Evolutionary conservation across 495 filamentous ascomycete species (phyloP), one percentile per base, ranked within the genome.

Genomic region (Stereocaulon alpinum): DNA sequence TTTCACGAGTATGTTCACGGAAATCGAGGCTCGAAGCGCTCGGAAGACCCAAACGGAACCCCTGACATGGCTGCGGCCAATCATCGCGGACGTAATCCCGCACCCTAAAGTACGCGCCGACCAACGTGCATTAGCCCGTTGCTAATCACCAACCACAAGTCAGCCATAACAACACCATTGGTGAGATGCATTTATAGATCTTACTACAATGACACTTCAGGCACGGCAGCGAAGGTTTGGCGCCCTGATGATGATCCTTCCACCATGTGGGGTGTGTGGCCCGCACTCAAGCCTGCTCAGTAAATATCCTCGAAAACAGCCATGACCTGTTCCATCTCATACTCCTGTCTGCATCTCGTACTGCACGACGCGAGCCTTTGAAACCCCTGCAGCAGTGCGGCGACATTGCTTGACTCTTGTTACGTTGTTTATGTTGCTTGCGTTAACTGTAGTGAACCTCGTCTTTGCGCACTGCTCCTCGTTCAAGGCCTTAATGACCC

Each of bases 181-280:
- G 58, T 44, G 49, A 54, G 58, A 54, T 37, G 27, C 58, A 60
- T 50, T 52, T 52, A 60, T 60, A 60, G 56, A 20, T 50, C 30
- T 50, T 20, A 20, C 9, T n/a, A 34, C 40, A 1, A 18, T 53
- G 49, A 40, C 7, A 17, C 20, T 0, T n/a, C 40, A 60, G 18
- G 49, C 5, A 54, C 58, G 18, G 55, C n/a, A 20, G 27, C 37
- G 22, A 29, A 1, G 40, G 24, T 44, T 53, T 60, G 49, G 49
- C 40, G 37, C 40, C 56, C 47, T 59, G 56, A 58, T 18, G 17
- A 50, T 49, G 56, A 50, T 50, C 30, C 7, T 6, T 9, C n/a
- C 14, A 27, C 1, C 29, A 24, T 49, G 18, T 41, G 34, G 22
- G 47, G 56, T 37, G 24, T 12, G 4, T 42, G 24, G 45, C 37